Base-by-base conservation (phyloP, 805 yeast species). In the Metschnikowia lachancei region DNA sequence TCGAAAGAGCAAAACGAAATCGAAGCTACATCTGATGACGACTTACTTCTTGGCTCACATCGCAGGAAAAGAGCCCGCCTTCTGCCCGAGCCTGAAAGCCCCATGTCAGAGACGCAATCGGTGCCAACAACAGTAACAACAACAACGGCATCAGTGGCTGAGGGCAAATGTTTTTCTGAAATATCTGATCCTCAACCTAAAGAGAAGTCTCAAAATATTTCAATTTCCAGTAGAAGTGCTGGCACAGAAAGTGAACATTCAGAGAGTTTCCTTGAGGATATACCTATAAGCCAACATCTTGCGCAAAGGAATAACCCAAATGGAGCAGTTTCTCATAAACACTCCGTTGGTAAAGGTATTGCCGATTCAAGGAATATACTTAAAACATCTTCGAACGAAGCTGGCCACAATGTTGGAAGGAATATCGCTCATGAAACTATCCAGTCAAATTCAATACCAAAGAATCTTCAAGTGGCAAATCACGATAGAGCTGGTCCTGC, bases 261-360 rank as follows among this genome's bases (percentile, higher is more conserved):
- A 3, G 19, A 14, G 13, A 22, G 31, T 8, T 36, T 28, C 22
- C 19, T 39, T 3, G 47, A 44, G 4, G 47, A 44, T 22, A 34
- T 39, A 10, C 47, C 47, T 10, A 22, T 44, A 24, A 44, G 40
- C 36, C 47, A 44, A 9, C 35, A 44, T 16, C 43, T 37, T 11
- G 47, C 47, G 5, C 47, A 39, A 20, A 22, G 41, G 30, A 22
- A 32, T 32, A 32, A 14, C 35, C 35, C 4, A 11, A 14, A n/a
- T 16, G n/a, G 4, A 9, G 19, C 18, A 14, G n/a, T 3, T 32
- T 12, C 14, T 11, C 6, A 11, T 12, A 29, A 29, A 29, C 4
- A 29, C 13, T 11, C 13, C 13, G 4, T n/a, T 29, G 32, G 14
- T 7, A 11, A 29, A 29, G 10, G 14, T 29, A 12, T 29, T 29